Conservation (phyloP, 2,329 filamentous ascomycete genomes). For the Botryotinia globosa region DNA sequence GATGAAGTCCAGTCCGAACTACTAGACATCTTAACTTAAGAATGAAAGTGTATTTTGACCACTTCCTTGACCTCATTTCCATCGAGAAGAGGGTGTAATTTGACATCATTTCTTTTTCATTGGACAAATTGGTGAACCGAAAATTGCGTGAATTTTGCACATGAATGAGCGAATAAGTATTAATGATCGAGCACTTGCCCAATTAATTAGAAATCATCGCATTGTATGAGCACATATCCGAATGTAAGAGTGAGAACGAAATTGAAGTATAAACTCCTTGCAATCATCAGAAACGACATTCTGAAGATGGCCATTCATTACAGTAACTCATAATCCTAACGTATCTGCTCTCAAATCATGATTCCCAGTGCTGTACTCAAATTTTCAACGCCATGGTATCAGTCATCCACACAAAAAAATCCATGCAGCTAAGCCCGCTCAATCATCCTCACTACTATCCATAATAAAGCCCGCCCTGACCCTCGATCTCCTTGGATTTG, state of each 20-base stretch:
- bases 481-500: slow-evolving; percentile 37
- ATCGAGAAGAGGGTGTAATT: background rate
- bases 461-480: slow-evolving; percentile 54
- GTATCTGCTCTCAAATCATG: background rate
- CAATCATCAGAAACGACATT: background rate
- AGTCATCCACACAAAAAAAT: background rate
- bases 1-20: background rate
- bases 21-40: background rate
- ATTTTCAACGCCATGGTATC: slow-evolving; percentile 17
- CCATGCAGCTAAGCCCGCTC: slow-evolving; percentile 16
- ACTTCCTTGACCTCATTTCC: background rate
- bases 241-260: background rate
- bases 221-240: background rate
- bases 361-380: background rate
- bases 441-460: slow-evolving; percentile 54
- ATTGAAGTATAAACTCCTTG: background rate
- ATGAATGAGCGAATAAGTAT: background rate
- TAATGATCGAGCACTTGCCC: background rate
- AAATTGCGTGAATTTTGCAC: background rate
- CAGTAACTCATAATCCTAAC: background rate
- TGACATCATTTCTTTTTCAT: background rate
- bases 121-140: background rate
- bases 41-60: background rate
- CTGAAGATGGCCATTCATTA: background rate
- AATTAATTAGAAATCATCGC: background rate